Conservation (phyloP, 23 red algal genomes). For the Gracilariopsis chorda region DNA sequence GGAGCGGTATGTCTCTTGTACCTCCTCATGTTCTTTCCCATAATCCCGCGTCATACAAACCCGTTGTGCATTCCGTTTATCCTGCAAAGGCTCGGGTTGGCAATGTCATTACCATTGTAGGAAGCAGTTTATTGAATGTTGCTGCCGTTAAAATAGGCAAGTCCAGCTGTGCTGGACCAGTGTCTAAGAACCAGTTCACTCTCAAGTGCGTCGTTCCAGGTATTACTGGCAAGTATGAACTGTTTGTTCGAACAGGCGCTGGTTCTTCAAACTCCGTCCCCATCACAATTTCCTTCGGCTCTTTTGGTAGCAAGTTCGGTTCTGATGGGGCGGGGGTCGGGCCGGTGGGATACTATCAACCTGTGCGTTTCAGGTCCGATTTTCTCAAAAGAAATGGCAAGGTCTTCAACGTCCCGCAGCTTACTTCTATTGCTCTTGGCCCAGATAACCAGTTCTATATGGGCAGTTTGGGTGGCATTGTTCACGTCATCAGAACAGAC, state of each 20-base stretch:
- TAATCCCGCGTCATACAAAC: neutral
- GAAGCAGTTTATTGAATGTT: slow-evolving; percentile 54
- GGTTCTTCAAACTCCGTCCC: slow-evolving; percentile 24
- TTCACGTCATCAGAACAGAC: slow-evolving; percentile 46
- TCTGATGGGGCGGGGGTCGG: neutral
- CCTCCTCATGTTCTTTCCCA: slow-evolving; percentile 23
- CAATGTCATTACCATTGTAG: slow-evolving; percentile 24
- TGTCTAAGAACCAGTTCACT: slow-evolving; percentile 6
- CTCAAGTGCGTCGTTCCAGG: slow-evolving; percentile 48
- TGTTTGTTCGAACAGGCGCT: neutral
- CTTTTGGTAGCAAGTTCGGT: slow-evolving; percentile 6
- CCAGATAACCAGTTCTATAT: slow-evolving; percentile 65
- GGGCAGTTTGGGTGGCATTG: slow-evolving; percentile 51
- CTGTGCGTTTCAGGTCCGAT: slow-evolving; percentile 16
- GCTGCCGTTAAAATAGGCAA: slow-evolving; percentile 5
- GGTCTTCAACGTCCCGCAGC: slow-evolving; percentile 44
- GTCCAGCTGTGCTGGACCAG: slow-evolving; percentile 25
- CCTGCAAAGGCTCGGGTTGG: slow-evolving; percentile 12
- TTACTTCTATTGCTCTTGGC: slow-evolving; percentile 45
- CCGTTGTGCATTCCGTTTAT: slow-evolving; percentile 20
- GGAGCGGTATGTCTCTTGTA: neutral
- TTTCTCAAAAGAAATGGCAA: slow-evolving; percentile 44
- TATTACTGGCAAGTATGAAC: slow-evolving; percentile 5
- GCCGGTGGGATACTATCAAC: slow-evolving; percentile 47
- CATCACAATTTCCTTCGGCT: slow-evolving; percentile 1